Evolutionary conservation across 345 rosid genomes (phyloP).

Genomic region (Schrenkiella parvula): DNA sequence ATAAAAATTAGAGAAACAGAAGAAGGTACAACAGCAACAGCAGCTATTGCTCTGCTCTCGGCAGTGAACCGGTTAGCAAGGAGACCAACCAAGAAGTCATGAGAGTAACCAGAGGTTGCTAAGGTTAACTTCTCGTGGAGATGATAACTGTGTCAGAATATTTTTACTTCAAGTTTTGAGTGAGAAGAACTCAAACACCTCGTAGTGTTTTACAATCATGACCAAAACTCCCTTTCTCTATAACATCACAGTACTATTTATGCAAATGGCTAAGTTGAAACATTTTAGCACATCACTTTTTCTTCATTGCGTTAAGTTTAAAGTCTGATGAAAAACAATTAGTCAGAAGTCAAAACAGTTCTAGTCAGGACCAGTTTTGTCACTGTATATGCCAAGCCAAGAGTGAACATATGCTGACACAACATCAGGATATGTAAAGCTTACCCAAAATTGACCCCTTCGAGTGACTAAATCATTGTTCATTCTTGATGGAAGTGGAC

Average conservation of each 20-base stretch:
- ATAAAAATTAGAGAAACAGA: conserved; percentile 28
- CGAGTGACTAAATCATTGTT: conserved; percentile 33
- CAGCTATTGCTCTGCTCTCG: conserved; percentile 40
- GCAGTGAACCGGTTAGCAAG: conserved; percentile 66
- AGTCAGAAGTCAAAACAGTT: neutral
- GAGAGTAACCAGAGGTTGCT: conserved; percentile 32
- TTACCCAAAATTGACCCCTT: conserved; percentile 41
- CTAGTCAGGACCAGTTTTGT: conserved; percentile 1
- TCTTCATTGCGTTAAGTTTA: neutral
- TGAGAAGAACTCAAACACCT: neutral
- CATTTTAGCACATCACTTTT: neutral
- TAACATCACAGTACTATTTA: neutral
- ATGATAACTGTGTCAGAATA: conserved; percentile 79
- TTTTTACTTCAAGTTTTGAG: conserved; percentile 39
- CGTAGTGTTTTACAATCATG: neutral
- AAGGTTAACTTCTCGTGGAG: conserved; percentile 71
- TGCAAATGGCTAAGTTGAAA: neutral
- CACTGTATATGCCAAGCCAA: conserved; percentile 2
- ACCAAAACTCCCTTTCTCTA: neutral
- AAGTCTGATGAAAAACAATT: neutral
- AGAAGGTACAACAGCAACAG: conserved; percentile 27
- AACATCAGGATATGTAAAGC: conserved; percentile 1
- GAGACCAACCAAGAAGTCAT: conserved; percentile 40
- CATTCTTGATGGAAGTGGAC: conserved; percentile 42
- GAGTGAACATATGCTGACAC: conserved; percentile 9